Evolutionary conservation across 495 filamentous ascomycete species (phyloP), one percentile per base, ranked within the genome.

Genomic region (Monascus purpureus): DNA sequence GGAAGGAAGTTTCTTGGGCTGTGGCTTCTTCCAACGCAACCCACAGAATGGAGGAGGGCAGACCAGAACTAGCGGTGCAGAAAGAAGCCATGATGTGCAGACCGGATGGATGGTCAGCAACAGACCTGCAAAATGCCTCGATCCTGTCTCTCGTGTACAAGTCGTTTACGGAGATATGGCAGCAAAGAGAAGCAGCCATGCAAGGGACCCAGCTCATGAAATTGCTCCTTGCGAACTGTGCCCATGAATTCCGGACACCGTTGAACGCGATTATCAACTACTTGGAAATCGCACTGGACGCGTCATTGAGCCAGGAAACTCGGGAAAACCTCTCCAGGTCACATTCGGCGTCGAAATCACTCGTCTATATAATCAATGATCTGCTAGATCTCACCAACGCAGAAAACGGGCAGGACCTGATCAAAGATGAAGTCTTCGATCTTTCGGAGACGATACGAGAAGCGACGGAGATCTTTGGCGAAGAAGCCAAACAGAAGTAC

Each of bases 251-350:
- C 11, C 80, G 88, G 18, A 96, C 88, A 0, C 87, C 88, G 1
- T 59, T 96, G 3, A 94, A 94, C 51, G 88, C 88, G 13, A 92
- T 96, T 45, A 90, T 96, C 49, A 96, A 96, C 43, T 94, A 90
- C 37, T 61, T 96, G 2, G 88, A 96, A 45, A 94, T 94, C 40
- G 88, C 88, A 0, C 59, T 96, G 2, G 88, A 96, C 51, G 82
- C 83, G 2, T 55, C 72, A 0, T 63, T 94, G 2, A 86, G 94
- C 43, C 51, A 65, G 6, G 87, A 94, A 39, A 93, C 82, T 1
- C 67, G 88, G 16, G 88, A 94, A 12, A 92, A 92, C 40, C 63
- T 96, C 17, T 72, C 80, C 6, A 80, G 70, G 35, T 92, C 86
- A 4, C 84, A 96, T 45, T 92, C 85, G 8, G 88, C 88, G n/a